Percentiles rank a stretch among this genome's conserved stretches.
Evolutionary conservation across 371 early-diverging fungal species (phyloP).

Genomic region (Phascolomyces articulosus): DNA sequence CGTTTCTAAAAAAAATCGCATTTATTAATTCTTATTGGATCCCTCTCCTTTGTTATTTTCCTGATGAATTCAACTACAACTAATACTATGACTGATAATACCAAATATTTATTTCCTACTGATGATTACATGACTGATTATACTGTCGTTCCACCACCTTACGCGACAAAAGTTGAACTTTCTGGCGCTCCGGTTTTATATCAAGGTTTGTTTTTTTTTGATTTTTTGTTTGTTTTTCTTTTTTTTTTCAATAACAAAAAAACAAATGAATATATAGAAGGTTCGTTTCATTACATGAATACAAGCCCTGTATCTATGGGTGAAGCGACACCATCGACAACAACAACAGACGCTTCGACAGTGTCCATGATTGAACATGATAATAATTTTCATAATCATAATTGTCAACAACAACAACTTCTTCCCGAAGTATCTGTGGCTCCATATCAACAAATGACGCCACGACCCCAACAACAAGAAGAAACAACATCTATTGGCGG

Average conservation of each 20-base stretch:
- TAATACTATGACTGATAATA: constrained; percentile 8
- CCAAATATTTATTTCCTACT: constrained; percentile 12
- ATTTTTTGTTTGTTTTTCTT: not conserved
- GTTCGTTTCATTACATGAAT: not conserved
- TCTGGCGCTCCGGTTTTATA: constrained; percentile 11
- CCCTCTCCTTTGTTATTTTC: not conserved
- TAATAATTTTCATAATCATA: not conserved
- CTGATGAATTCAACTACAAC: too few species aligned
- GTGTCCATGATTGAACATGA: not conserved
- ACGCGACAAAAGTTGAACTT: constrained; percentile 14
- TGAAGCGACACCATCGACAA: not conserved
- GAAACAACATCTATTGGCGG: too few species aligned
- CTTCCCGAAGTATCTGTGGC: not conserved
- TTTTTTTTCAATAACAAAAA: not conserved
- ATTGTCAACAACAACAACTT: not conserved
- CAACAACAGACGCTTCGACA: not conserved
- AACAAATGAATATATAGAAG: not conserved
- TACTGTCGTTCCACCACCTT: not conserved
- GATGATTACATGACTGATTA: constrained; percentile 15
- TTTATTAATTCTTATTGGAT: too few species aligned
- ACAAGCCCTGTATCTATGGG: not conserved
- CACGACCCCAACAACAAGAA: not conserved
- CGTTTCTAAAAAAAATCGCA: too few species aligned
- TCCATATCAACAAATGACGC: not conserved
- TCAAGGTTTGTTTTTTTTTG: not conserved